Conservation (phyloP, 352 stramenopile genomes). For the Phytopythium boreale region DNA sequence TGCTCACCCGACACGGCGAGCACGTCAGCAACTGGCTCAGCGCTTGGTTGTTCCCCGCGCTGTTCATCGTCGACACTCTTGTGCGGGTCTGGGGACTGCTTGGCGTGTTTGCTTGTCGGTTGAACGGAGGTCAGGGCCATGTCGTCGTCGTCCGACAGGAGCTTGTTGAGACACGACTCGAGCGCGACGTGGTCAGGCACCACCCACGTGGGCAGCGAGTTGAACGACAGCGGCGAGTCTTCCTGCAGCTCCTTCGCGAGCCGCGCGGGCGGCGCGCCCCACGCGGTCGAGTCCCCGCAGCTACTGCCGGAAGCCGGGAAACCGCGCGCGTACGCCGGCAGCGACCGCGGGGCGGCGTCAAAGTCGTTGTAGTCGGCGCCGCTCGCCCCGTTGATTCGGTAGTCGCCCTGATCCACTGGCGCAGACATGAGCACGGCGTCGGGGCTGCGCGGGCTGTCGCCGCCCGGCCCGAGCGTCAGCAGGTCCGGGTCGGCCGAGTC, state of each 20-base stretch:
- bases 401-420: conserved; percentile 16
- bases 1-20: not conserved
- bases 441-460: conserved; percentile 13
- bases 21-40: not conserved
- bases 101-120: not conserved
- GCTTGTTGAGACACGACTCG: not conserved
- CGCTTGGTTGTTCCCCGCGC: not conserved
- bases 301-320: conserved; percentile 10
- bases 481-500: conserved; percentile 8
- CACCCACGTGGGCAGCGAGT: conserved; percentile 2
- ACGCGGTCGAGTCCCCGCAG: not conserved
- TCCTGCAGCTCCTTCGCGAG: not conserved
- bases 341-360: not conserved
- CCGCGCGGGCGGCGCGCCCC: not conserved
- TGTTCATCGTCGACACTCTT: not conserved
- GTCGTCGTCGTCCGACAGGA: not conserved
- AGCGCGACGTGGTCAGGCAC: conserved; percentile 7
- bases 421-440: conserved; percentile 30
- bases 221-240: not conserved
- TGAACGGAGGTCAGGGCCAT: not conserved
- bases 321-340: conserved; percentile 13
- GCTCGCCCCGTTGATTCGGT: conserved; percentile 6
- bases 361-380: not conserved
- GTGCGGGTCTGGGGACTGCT: not conserved
- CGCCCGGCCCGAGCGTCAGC: conserved; percentile 5